Conservation (phyloP, 106 monocot species). For the Chionographis japonica region DNA sequence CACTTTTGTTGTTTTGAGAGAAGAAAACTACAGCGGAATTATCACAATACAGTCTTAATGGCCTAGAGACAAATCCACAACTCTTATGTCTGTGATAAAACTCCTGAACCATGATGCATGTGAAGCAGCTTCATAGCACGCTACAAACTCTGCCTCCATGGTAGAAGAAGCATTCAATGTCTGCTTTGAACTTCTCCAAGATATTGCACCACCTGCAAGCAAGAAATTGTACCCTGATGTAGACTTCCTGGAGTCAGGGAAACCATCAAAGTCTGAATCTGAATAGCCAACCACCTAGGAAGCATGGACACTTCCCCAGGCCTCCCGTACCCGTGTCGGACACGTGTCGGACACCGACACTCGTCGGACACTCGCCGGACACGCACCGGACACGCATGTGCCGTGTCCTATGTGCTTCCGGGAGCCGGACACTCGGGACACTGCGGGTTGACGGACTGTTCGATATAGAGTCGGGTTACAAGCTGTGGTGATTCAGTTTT, state of each 20-base stretch:
- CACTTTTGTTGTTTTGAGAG: neutral
- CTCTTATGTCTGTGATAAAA: neutral
- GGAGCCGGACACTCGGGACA: too few relatives aligned
- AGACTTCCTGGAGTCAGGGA: neutral
- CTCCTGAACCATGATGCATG: neutral
- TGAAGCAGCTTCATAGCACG: neutral
- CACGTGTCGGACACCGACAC: too few relatives aligned
- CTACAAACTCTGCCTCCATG: neutral
- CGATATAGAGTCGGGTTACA: too few relatives aligned
- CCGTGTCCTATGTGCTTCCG: too few relatives aligned
- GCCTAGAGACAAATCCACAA: neutral
- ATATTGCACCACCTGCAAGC: neutral
- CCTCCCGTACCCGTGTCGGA: too few relatives aligned
- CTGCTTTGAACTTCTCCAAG: constrained; percentile 1
- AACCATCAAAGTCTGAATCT: neutral
- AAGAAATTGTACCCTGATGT: neutral
- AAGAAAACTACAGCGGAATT: neutral
- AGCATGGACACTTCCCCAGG: too few relatives aligned
- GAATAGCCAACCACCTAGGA: neutral
- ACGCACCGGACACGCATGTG: too few relatives aligned
- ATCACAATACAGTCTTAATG: constrained; percentile 3
- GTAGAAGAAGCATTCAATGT: neutral
- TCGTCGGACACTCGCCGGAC: too few relatives aligned
- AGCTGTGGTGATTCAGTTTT: too few relatives aligned
- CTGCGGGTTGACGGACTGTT: too few relatives aligned